Conservation (phyloP, 148 eudicot species). For the Rhododendron henanense region DNA sequence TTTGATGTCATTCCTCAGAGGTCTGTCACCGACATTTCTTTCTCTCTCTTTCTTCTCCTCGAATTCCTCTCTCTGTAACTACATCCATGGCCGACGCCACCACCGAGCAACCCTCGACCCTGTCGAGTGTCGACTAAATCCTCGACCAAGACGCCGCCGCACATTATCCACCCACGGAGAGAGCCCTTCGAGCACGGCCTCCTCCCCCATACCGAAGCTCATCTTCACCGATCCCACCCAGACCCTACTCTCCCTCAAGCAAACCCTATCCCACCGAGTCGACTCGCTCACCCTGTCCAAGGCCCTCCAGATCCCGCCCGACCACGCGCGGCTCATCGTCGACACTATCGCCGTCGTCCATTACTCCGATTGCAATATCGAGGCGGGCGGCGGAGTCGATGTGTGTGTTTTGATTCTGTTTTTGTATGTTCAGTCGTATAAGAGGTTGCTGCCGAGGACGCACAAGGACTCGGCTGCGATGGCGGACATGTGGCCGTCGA, state of each 20-base stretch:
- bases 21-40: too few species aligned
- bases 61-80: not conserved
- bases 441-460: slow-evolving; percentile 72
- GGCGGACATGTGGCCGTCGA: slow-evolving; percentile 92
- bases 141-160: not conserved
- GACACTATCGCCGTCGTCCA: slow-evolving; percentile 59
- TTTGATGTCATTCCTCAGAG: too few species aligned
- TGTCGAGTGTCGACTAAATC: slow-evolving; percentile 20
- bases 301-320: too few species aligned
- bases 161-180: too few species aligned
- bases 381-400: slow-evolving; percentile 42
- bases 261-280: too few species aligned
- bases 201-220: too few species aligned
- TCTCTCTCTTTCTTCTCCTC: not conserved
- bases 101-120: slow-evolving; percentile 13
- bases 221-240: too few species aligned
- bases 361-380: slow-evolving; percentile 49
- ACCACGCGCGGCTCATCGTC: slow-evolving; percentile 59
- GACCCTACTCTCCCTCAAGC: too few species aligned
- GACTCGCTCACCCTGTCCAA: too few species aligned
- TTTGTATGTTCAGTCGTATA: slow-evolving; percentile 77
- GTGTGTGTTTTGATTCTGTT: slow-evolving; percentile 72
- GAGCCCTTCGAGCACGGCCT: too few species aligned
- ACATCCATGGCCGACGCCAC: slow-evolving; percentile 11
- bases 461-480: slow-evolving; percentile 88